Evolutionary conservation across 805 yeast species (phyloP).

Genomic region (Blastobotrys chiropterorum): DNA sequence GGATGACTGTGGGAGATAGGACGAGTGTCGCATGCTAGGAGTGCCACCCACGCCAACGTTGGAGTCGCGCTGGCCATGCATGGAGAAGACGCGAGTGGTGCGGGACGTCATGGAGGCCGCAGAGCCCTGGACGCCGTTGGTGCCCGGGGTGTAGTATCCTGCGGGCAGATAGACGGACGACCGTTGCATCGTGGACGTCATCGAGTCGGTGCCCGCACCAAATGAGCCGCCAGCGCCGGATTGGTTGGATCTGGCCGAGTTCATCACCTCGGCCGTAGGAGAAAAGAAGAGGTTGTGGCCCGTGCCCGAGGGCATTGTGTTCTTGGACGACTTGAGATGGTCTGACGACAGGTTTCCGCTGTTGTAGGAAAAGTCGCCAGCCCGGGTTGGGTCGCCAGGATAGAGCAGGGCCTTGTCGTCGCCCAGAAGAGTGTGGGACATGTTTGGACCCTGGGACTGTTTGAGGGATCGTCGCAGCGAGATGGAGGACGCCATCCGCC

Average conservation of each 20-base stretch:
- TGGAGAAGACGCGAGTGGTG: constrained; percentile 17
- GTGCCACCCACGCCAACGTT: constrained; percentile 7
- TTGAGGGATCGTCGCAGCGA: constrained; percentile 48
- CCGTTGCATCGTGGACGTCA: constrained; percentile 11
- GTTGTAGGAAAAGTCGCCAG: constrained; percentile 2
- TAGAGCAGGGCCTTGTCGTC: constrained; percentile 10
- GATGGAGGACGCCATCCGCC: constrained; percentile 45
- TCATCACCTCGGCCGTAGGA: constrained; percentile 72
- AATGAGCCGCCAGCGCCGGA: constrained; percentile 6
- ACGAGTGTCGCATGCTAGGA: constrained; percentile 2
- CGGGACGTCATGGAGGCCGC: constrained; percentile 19
- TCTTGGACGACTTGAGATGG: constrained; percentile 5
- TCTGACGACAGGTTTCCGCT: constrained; percentile 11
- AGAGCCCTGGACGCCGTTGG: constrained; percentile 9
- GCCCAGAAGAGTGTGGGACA: constrained; percentile 5
- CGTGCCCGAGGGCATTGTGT: constrained; percentile 10
- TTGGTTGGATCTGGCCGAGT: constrained; percentile 28
- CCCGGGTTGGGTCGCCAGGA: constrained; percentile 18
- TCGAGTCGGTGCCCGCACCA: constrained; percentile 6
- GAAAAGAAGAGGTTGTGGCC: constrained; percentile 51
- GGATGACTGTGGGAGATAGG: neutral
- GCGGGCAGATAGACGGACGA: constrained; percentile 25
- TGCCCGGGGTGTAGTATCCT: constrained; percentile 25
- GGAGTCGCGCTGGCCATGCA: constrained; percentile 16
- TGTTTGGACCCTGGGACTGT: constrained; percentile 30